Conservation (phyloP, 2,329 filamentous ascomycete species). For the Aspergillus thermomutatus region DNA sequence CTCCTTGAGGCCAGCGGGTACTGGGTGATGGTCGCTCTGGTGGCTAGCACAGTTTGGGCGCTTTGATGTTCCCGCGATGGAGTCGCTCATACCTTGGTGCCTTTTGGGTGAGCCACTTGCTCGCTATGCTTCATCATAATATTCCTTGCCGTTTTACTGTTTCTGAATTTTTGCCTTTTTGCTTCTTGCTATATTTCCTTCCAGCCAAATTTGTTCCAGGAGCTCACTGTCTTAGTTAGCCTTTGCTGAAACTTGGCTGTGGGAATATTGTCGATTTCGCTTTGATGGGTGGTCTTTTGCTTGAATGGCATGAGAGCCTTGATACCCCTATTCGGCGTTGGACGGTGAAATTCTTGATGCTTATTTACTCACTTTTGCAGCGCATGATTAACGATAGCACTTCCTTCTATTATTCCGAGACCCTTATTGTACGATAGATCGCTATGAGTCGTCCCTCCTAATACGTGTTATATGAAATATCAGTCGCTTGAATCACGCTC, state of each 20-base stretch:
- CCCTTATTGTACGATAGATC: neutral
- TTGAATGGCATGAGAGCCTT: constrained; percentile 1
- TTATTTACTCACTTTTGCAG: constrained; percentile 7
- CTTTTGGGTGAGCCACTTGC: neutral
- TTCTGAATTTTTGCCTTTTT: neutral
- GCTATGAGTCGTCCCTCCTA: neutral
- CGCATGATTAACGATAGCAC: neutral
- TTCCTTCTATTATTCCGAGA: neutral
- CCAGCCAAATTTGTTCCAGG: neutral
- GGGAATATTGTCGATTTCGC: neutral
- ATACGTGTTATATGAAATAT: neutral
- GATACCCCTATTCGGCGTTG: constrained; percentile 5
- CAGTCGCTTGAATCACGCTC: too few relatives aligned
- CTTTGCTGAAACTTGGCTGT: neutral
- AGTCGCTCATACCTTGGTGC: neutral
- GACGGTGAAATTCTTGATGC: neutral
- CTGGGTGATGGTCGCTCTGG: constrained; percentile 40
- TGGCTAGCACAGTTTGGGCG: constrained; percentile 31
- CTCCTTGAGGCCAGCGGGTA: constrained; percentile 35
- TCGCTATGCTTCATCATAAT: neutral
- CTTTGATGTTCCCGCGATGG: constrained; percentile 15
- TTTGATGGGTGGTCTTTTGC: neutral
- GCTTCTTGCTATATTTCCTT: neutral
- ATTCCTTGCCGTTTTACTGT: neutral
- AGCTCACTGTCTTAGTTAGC: neutral